Evolutionary conservation across 352 stramenopile genomes (phyloP), one percentile per base, ranked within the genome.

Genomic region (Thalassiosira hispida): DNA sequence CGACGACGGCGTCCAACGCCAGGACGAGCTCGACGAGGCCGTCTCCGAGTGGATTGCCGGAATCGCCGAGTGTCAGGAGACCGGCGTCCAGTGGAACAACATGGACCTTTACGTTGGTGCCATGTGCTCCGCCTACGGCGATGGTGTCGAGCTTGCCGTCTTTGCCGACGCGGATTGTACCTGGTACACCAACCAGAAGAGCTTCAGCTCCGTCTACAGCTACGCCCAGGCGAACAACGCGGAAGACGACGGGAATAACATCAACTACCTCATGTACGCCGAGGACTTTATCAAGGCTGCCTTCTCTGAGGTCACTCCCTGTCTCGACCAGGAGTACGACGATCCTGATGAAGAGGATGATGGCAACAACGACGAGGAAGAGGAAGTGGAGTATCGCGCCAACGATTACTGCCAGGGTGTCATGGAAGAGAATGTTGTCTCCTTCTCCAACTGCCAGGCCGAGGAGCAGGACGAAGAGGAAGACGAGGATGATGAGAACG

Each of bases 251-350:
- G 49, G 42, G 8, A 40, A 70, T 57, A 42, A 27, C 12, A 33
- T 66, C 29, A 67, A 74, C 57, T 82, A 73, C 49, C 11, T 74
- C 16, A 73, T 25, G 8, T 82, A 77, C 38, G 68, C 69, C 27
- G 60, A 83, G 60, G 49, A 73, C 14, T 78, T 76, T 44, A 79
- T 77, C 60, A 77, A 77, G 66, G 49, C 20, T 65, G 76, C 63
- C 2, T 74, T 78, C 31, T 66, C 25, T 14, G 61, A 84, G 23
- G 14, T 64, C 38, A 74, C 56, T 31, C 60, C 55, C 42, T 81
- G 62, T 27, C 2, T 35, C n/a, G 31, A 64, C 14, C 25, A 42
- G 11, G 52, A 68, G 38, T 76, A 59, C 51, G 64, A 22, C n/a
- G 51, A 76, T 70, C 44, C 38, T 40, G 33, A 75, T 22, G 56